Percentiles rank a stretch among this genome's conserved stretches.
Conservation (phyloP, 2,329 filamentous ascomycete genomes). For the Exophiala oligosperma region DNA sequence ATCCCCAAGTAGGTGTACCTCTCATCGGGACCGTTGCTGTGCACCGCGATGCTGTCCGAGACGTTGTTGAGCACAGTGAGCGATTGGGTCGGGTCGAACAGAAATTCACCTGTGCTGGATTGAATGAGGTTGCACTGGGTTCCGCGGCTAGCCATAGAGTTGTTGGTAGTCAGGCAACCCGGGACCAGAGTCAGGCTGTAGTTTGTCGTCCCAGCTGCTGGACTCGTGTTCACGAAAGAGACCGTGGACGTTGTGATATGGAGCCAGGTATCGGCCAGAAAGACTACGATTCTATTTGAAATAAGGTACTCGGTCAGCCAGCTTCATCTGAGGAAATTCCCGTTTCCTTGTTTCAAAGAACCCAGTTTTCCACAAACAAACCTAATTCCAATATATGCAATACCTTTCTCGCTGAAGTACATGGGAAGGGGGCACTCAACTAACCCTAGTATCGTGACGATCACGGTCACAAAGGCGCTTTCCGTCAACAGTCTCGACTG, state of each 20-base stretch:
- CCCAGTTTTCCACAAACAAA: no score
- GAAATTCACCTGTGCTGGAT: not conserved
- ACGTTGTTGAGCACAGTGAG: not conserved
- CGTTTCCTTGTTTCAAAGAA: no score
- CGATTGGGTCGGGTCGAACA: not conserved
- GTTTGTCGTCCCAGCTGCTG: not conserved
- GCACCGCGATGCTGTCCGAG: slow-evolving; percentile 10
- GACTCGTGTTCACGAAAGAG: slow-evolving; percentile 13
- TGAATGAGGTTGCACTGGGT: not conserved
- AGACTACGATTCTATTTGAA: slow-evolving; percentile 20
- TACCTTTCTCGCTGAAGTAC: no score
- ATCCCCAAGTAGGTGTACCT: not conserved
- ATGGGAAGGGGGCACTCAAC: no score
- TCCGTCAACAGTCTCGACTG: not conserved
- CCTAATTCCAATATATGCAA: no score
- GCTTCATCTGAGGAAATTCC: no score
- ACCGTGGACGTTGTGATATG: slow-evolving; percentile 29
- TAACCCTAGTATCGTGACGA: not conserved
- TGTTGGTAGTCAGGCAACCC: not conserved
- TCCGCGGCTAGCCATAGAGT: not conserved
- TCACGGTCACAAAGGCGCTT: not conserved
- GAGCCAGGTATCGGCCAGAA: slow-evolving; percentile 30
- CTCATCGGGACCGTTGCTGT: not conserved
- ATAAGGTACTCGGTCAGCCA: no score
- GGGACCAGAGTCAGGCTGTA: not conserved